phyloP scores from a whole-genome alignment of 805 yeast genomes.

The Yarrowia divulgata region DNA sequence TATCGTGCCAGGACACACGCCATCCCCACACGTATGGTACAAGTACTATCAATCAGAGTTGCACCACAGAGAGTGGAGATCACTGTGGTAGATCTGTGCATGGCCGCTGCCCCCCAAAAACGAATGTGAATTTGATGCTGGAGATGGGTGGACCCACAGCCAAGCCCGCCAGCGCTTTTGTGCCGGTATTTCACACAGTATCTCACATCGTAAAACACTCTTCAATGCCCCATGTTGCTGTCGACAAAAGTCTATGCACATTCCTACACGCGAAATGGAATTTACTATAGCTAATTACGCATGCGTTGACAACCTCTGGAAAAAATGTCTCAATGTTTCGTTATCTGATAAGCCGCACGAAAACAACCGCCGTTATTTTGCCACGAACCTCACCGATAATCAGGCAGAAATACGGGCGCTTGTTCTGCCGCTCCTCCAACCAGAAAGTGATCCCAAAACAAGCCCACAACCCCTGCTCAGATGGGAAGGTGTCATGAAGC shows the following conservation, averaged over 20 bases:
- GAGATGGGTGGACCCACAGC: too few relatives aligned
- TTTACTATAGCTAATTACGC: not conserved
- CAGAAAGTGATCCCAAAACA: too few relatives aligned
- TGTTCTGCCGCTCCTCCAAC: too few relatives aligned
- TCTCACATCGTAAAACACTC: not conserved
- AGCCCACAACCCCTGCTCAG: not conserved
- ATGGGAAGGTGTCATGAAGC: not conserved
- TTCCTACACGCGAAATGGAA: conserved; percentile 15
- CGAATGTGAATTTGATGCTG: conserved; percentile 2
- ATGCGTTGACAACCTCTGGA: not conserved
- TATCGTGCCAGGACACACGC: not conserved
- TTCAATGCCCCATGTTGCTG: not conserved
- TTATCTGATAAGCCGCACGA: conserved; percentile 9
- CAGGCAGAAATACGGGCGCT: too few relatives aligned
- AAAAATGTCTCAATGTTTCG: conserved; percentile 7
- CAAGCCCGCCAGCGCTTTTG: too few relatives aligned
- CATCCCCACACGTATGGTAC: not conserved
- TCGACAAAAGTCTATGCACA: conserved; percentile 19
- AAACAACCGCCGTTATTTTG: not conserved
- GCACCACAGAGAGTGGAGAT: conserved; percentile 4
- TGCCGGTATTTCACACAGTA: too few relatives aligned
- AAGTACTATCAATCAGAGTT: conserved; percentile 1
- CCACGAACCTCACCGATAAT: not conserved
- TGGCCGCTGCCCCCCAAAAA: not conserved
- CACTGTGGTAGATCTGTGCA: conserved; percentile 15